These are phyloP conservation scores for Narthecium ossifragum DNA, from an alignment of 106 monocot species.

Conservation along the genomic window DNA sequence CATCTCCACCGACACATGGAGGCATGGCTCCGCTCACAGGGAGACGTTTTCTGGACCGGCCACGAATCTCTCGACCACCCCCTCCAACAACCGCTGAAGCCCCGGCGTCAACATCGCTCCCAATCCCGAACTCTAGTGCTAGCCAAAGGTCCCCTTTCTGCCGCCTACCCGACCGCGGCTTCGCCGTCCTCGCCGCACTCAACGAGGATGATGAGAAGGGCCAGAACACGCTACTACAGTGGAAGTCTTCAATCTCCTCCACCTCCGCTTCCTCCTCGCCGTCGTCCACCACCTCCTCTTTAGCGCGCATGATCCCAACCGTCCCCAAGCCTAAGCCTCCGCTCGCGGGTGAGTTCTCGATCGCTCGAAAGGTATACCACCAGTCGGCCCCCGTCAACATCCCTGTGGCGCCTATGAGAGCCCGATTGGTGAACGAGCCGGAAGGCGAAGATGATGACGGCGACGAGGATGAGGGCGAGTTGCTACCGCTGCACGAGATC, in stretches of 20 bases:
- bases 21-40: too few relatives aligned
- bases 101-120: background rate
- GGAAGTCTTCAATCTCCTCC: constrained; percentile 18
- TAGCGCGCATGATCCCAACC: constrained; percentile 37
- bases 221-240: constrained; percentile 10
- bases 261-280: constrained; percentile 15
- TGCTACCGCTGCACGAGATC: constrained; percentile 86
- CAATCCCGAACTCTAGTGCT: constrained; percentile 6
- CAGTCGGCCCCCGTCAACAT: constrained; percentile 76
- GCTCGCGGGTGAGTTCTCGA: background rate
- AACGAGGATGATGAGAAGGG: constrained; percentile 30
- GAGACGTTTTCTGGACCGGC: constrained; percentile 60
- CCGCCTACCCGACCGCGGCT: constrained; percentile 13
- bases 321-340: constrained; percentile 36
- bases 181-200: constrained; percentile 50
- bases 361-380: constrained; percentile 27
- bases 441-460: constrained; percentile 16
- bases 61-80: constrained; percentile 7
- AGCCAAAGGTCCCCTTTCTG: constrained; percentile 9
- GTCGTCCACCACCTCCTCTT: constrained; percentile 19
- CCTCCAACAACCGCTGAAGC: background rate
- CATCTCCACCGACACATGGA: too few relatives aligned
- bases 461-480: constrained; percentile 41
- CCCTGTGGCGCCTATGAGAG: constrained; percentile 26
- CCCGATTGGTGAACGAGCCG: background rate